Base-by-base conservation (phyloP, 148 eudicot genomes). In the Dysphania ambrosioides region DNA sequence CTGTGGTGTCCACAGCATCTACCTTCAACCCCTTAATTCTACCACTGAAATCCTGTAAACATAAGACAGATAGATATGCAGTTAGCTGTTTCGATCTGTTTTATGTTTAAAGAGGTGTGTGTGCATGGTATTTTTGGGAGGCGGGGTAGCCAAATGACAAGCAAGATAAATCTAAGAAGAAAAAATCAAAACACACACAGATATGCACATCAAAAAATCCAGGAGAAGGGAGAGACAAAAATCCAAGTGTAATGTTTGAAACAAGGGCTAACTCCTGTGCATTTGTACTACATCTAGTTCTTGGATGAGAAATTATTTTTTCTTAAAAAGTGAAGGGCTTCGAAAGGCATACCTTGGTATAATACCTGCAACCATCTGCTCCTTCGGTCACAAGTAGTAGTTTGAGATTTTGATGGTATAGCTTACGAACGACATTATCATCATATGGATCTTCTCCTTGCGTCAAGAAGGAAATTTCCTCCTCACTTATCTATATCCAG, bases 391-490 rank as follows among this genome's bases (percentile, higher is more conserved):
- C 75, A 75, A 71, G 75, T 24, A 75, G 79, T 78, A 92, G 76
- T 57, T 87, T 94, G n/a, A 91, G 96, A 78, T 92, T 92, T 61
- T 91, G 87, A 78, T 90, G 98, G 87, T 82, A 88, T 66, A 96
- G 82, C 77, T 90, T 96, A 47, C 97, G 91, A 69, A 96, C 99
- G 73, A 96, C 97, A 73, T 79, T 82, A 64, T 95, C 99, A 70
- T 92, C 97, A 72, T 89, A 87, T 12, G 99, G 97, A 83, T 96
- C 97, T 79, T 90, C 97, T 73, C 99, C 99, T 42, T 88, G 77
- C 36, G 99, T 96, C 69, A 96, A 71, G 74, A 95, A 96, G 36
- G 87, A 72, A 72, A 96, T 93, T 87, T 96, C 97, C 66, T 96
- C 97, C 83, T 90, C 97, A 72, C 97, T 96, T 74, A 92, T 83